Percentiles rank a stretch among this genome's conserved stretches.
phyloP scores from a whole-genome alignment of 345 rosid species.

The Eucalyptus fibrosa region DNA sequence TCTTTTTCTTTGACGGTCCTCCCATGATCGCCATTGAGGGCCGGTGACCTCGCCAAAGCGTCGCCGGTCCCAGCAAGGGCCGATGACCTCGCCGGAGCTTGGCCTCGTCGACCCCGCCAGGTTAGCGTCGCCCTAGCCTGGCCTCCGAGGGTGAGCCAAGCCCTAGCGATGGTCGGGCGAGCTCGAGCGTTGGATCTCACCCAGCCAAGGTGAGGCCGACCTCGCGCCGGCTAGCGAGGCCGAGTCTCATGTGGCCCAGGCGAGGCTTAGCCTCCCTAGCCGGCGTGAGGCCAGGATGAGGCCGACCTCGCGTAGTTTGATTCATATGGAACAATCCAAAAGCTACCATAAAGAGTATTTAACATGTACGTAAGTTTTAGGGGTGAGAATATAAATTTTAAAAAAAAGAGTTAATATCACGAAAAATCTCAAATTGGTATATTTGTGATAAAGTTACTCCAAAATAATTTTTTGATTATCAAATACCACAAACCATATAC shows the following conservation, averaged over 20 bases:
- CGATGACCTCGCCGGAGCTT: too few species aligned
- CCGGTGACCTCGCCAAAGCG: too few species aligned
- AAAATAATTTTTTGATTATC: too few species aligned
- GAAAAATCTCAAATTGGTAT: fast-evolving
- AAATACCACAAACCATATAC: fast-evolving
- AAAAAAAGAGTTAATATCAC: neutral
- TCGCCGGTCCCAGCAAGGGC: fast-evolving
- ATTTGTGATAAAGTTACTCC: fast-evolving
- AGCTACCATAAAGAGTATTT: neutral
- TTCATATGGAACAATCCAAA: neutral
- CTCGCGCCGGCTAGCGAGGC: too few species aligned
- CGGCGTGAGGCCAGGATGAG: too few species aligned
- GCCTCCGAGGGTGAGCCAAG: too few species aligned
- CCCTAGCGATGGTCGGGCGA: fast-evolving
- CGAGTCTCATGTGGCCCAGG: fast-evolving
- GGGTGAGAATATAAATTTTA: neutral
- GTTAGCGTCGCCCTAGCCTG: too few species aligned
- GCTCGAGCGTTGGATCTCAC: too few species aligned
- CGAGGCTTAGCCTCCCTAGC: too few species aligned
- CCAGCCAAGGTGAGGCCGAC: too few species aligned
- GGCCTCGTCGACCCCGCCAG: too few species aligned
- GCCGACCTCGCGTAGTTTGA: neutral
- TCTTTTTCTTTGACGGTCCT: too few species aligned
- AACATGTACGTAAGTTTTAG: neutral
- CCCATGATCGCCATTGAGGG: fast-evolving